Evolutionary conservation across 768 basidiomycete genomes (phyloP), one percentile per base, ranked within the genome.

Genomic region (Boletus insuetus): DNA sequence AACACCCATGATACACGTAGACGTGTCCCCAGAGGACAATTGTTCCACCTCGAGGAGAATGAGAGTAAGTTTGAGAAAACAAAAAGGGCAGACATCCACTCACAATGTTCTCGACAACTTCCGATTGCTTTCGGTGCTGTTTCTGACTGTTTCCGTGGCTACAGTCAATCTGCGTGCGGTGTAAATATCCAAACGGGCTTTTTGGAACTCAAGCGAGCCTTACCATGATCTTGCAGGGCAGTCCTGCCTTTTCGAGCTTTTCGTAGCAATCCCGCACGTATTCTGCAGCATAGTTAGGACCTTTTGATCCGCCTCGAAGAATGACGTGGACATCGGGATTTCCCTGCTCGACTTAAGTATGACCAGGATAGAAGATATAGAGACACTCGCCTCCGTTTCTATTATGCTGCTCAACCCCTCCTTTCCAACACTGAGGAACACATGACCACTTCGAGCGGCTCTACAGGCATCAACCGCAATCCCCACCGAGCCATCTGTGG

Each of bases 381-480:
- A 39, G 41, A 46, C 37, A 69, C 75, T 41, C 47, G 86, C 94
- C 73, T 87, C 85, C 1, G 97, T 98, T 77, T 98, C 96, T 53
- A 98, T 87, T 61, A 98, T 94, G 68, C 91, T 90, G 63, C 89
- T 91, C 63, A 95, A 72, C 13, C 96, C 96, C 73, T 97, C 94
- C 75, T 98, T 98, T 31, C 95, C 97, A 32, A 99, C 97, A 62
- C 87, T 90, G 17, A 99, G 80, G 83, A 99, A 99, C 55, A 94
- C 92, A 72, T 99, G 96, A 1, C 91, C 91, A 53, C 82, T 82
- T 55, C 85, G 82, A 17, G 97, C 95, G 16, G 96, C 91, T 35
- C 94, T 84, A 73, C 95, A 98, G 3, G 96, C 96, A 72, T 99
- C 95, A 43, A 98, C 82, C 0, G 97, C 95, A 59, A 98, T 90